Evolutionary conservation across 1,284 basidiomycete genomes (phyloP).

Genomic region (Heterobasidion parviporum): DNA sequence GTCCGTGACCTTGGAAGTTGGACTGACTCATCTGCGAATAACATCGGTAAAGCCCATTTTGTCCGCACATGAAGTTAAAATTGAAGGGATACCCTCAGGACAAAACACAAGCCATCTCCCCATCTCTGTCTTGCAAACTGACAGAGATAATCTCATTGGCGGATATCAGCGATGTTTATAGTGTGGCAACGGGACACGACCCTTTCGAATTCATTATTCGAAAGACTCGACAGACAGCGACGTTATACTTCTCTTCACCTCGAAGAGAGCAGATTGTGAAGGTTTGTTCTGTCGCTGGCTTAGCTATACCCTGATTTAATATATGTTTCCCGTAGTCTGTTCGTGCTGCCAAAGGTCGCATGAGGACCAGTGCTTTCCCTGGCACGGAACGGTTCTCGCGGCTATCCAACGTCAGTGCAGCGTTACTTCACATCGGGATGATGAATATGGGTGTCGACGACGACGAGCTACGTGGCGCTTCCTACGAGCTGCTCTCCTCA

Average conservation of each 20-base stretch:
- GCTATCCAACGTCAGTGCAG: constrained; percentile 77
- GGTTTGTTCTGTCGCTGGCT: constrained; percentile 27
- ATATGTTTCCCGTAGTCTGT: constrained; percentile 39
- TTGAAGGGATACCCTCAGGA: constrained; percentile 29
- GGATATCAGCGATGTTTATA: constrained; percentile 82
- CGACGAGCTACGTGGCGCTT: constrained; percentile 68
- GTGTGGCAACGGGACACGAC: constrained; percentile 66
- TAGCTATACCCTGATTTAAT: background rate
- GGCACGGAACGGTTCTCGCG: constrained; percentile 65
- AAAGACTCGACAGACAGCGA: constrained; percentile 58
- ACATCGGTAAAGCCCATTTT: constrained; percentile 39
- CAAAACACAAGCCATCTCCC: constrained; percentile 56
- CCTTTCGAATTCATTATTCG: constrained; percentile 78
- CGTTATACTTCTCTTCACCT: constrained; percentile 61
- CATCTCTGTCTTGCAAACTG: constrained; percentile 57
- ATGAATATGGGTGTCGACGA: constrained; percentile 67
- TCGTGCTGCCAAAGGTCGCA: constrained; percentile 59
- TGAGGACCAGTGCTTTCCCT: constrained; percentile 48
- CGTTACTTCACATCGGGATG: constrained; percentile 75
- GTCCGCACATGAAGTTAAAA: background rate
- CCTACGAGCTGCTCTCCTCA: constrained; percentile 72
- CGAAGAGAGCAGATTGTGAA: constrained; percentile 70
- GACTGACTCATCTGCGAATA: constrained; percentile 57
- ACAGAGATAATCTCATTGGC: constrained; percentile 72
- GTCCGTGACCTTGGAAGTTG: constrained; percentile 56